Conservation (phyloP, 2,329 filamentous ascomycete species). For the Fusarium proliferatum region DNA sequence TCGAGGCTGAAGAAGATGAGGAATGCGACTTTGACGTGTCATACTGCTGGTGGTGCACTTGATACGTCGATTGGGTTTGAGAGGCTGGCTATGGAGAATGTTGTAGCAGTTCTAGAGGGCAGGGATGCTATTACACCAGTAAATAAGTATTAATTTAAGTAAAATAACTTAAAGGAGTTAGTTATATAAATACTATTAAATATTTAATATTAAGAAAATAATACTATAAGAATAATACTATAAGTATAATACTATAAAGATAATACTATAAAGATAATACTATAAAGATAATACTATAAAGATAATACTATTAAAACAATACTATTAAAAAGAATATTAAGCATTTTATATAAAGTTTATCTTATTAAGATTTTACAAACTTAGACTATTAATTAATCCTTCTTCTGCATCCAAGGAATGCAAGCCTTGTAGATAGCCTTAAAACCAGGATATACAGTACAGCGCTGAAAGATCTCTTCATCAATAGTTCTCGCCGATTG, state of each 20-base stretch:
- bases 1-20: constrained; percentile 46
- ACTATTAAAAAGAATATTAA: too few relatives aligned
- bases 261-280: too few relatives aligned
- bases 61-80: constrained; percentile 67
- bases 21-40: constrained; percentile 59
- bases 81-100: constrained; percentile 64
- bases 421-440: constrained; percentile 12
- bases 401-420: neutral
- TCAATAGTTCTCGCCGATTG: constrained; percentile 12
- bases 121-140: constrained; percentile 48
- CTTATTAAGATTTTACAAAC: too few relatives aligned
- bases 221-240: too few relatives aligned
- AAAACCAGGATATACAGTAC: neutral
- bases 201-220: too few relatives aligned
- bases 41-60: constrained; percentile 66
- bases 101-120: constrained; percentile 58
- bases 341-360: too few relatives aligned
- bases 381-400: neutral
- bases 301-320: too few relatives aligned
- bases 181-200: neutral
- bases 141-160: constrained; percentile 51
- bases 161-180: neutral
- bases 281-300: too few relatives aligned
- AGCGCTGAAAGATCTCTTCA: constrained; percentile 1
- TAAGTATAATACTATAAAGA: too few relatives aligned